These are phyloP conservation scores for Yamadazyma ubonensis DNA, from an alignment of 805 yeast genomes.

Conservation along the genomic window DNA sequence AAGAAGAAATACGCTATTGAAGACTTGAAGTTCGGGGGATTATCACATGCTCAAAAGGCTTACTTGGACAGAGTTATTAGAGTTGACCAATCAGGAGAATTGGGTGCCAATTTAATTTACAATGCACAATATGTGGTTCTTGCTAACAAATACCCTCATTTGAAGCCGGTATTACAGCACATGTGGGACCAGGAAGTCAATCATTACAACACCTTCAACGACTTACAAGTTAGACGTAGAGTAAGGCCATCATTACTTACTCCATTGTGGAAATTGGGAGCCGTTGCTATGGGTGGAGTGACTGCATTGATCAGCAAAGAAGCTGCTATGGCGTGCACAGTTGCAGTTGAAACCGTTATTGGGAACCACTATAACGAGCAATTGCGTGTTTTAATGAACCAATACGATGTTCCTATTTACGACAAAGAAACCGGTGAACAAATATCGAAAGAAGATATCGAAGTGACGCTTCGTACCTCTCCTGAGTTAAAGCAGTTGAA, in stretches of 20 bases:
- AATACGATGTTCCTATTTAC: conserved; percentile 49
- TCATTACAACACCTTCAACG: conserved; percentile 84
- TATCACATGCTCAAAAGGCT: conserved; percentile 60
- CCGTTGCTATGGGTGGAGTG: conserved; percentile 78
- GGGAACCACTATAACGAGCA: conserved; percentile 95
- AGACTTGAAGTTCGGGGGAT: conserved; percentile 34
- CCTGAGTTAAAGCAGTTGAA: conserved; percentile 60
- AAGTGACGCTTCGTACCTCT: conserved; percentile 33
- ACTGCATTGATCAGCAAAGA: conserved; percentile 88
- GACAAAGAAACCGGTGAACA: conserved; percentile 35
- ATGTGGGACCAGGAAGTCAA: conserved; percentile 99
- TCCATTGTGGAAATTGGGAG: conserved; percentile 92
- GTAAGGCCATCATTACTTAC: conserved; percentile 91
- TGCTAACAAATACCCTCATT: conserved; percentile 64
- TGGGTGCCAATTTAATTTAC: conserved; percentile 92
- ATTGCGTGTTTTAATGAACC: conserved; percentile 69
- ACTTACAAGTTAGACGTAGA: conserved; percentile 68
- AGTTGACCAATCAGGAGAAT: conserved; percentile 97
- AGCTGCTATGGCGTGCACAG: conserved; percentile 99
- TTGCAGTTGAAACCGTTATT: conserved; percentile 96
- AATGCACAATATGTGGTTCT: conserved; percentile 84
- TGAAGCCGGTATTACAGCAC: conserved; percentile 79
- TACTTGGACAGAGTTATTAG: conserved; percentile 73
- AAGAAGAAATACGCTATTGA: conserved; percentile 6
- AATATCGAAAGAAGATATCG: conserved; percentile 22